phyloP scores from a whole-genome alignment of 2,329 filamentous ascomycete species.

The Fusarium anthophilum region DNA sequence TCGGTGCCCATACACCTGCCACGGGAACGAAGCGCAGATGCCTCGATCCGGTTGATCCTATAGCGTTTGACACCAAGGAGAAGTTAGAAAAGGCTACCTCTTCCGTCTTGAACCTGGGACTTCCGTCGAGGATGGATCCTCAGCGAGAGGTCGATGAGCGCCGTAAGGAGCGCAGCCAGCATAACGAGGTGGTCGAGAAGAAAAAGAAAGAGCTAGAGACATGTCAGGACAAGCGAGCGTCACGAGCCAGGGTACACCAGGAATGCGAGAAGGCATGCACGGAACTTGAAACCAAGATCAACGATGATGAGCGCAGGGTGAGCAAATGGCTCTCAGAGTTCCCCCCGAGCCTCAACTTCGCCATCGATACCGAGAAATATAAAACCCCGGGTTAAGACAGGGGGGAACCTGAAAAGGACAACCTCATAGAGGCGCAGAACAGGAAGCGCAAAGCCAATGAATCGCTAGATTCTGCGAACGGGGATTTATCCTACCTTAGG shows the following conservation, averaged over 20 bases:
- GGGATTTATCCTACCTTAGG: not conserved
- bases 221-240: too few species aligned
- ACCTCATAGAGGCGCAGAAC: not conserved
- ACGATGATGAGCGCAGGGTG: not conserved
- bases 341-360: not conserved
- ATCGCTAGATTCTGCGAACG: not conserved
- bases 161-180: not conserved
- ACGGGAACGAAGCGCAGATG: not conserved
- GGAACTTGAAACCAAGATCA: not conserved
- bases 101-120: not conserved
- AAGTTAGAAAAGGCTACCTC: not conserved
- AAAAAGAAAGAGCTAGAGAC: not conserved
- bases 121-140: not conserved
- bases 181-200: not conserved
- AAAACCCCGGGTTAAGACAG: not conserved
- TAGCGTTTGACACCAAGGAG: not conserved
- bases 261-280: not conserved
- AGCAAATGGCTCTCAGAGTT: not conserved
- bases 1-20: fast-evolving
- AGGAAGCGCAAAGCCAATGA: not conserved
- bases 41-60: fast-evolving
- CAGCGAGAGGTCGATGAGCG: too few species aligned
- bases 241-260: not conserved
- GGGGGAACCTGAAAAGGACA: not conserved
- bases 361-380: not conserved